These are phyloP conservation scores for Orbilia brochopaga DNA, from an alignment of 2,329 filamentous ascomycete species.

Conservation along the genomic window DNA sequence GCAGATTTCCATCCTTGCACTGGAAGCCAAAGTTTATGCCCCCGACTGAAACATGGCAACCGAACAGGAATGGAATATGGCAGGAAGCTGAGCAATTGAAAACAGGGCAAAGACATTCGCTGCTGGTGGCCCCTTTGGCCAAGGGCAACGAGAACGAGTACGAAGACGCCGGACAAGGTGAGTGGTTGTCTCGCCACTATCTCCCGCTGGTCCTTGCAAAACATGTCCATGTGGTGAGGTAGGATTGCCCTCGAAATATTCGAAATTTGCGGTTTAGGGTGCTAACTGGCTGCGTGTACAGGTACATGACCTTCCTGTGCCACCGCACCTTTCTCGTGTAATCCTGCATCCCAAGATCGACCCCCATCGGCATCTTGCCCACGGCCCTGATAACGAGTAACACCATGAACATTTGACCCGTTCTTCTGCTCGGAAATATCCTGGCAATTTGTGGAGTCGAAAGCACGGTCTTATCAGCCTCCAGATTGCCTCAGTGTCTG, in stretches of 20 bases:
- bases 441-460: slow-evolving; percentile 1
- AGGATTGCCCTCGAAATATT: background rate
- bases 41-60: slow-evolving; percentile 1
- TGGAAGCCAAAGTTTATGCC: background rate
- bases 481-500: slow-evolving; percentile 9
- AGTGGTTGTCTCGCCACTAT: slow-evolving; percentile 33
- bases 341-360: background rate
- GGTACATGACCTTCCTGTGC: slow-evolving; percentile 1
- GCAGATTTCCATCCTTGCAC: slow-evolving; percentile 21
- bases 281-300: slow-evolving; percentile 10
- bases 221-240: background rate
- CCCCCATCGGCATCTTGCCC: slow-evolving; percentile 4
- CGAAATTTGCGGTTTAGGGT: background rate
- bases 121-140: background rate
- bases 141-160: background rate
- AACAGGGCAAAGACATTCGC: slow-evolving; percentile 7
- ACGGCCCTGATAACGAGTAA: background rate
- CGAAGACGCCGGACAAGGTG: background rate
- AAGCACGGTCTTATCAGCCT: slow-evolving; percentile 17
- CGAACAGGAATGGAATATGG: slow-evolving; percentile 16
- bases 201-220: slow-evolving; percentile 8
- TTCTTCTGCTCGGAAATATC: slow-evolving; percentile 6
- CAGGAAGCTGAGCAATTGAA: slow-evolving; percentile 1
- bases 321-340: background rate
- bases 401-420: slow-evolving; percentile 27